phyloP scores from a whole-genome alignment of 805 yeast genomes.

The Wickerhamomyces alni region DNA sequence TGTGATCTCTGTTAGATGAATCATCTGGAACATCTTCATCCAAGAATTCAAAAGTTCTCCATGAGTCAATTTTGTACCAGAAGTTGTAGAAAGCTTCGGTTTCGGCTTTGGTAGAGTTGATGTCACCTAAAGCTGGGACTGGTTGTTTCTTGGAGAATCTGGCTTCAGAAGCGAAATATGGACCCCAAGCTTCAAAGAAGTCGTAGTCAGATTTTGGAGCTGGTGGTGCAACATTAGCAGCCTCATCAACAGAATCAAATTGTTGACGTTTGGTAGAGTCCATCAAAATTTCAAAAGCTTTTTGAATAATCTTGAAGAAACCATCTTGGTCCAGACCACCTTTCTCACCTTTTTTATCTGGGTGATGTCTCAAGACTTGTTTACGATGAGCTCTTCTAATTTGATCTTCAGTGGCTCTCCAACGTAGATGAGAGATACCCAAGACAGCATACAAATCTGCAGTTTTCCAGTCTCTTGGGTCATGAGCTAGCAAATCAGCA shows the following conservation, averaged over 20 bases:
- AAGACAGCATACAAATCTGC: constrained; percentile 95
- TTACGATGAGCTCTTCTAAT: constrained; percentile 95
- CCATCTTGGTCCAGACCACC: constrained; percentile 89
- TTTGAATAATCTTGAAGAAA: constrained; percentile 96
- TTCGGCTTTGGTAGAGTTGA: constrained; percentile 63
- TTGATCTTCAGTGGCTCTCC: constrained; percentile 87
- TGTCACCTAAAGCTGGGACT: constrained; percentile 73
- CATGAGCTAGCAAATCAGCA: constrained; percentile 71
- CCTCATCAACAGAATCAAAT: constrained; percentile 90
- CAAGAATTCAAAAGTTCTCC: constrained; percentile 97
- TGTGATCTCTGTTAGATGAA: constrained; percentile 98
- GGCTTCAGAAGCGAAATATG: constrained; percentile 84
- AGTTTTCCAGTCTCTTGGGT: constrained; percentile 97
- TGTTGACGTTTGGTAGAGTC: constrained; percentile 86
- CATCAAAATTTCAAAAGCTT: constrained; percentile 85
- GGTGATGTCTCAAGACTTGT: constrained; percentile 95
- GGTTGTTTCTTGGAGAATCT: constrained; percentile 92
- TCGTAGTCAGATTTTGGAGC: constrained; percentile 58
- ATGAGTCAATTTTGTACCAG: constrained; percentile 92
- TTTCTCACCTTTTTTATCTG: constrained; percentile 92
- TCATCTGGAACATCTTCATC: constrained; percentile 99
- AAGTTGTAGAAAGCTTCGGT: constrained; percentile 86
- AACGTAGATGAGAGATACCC: constrained; percentile 88
- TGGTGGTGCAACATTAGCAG: constrained; percentile 83
- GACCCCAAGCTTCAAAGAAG: constrained; percentile 89